Base-by-base conservation (phyloP, 2,329 filamentous ascomycete species). In the Trichoderma citrinoviride region DNA sequence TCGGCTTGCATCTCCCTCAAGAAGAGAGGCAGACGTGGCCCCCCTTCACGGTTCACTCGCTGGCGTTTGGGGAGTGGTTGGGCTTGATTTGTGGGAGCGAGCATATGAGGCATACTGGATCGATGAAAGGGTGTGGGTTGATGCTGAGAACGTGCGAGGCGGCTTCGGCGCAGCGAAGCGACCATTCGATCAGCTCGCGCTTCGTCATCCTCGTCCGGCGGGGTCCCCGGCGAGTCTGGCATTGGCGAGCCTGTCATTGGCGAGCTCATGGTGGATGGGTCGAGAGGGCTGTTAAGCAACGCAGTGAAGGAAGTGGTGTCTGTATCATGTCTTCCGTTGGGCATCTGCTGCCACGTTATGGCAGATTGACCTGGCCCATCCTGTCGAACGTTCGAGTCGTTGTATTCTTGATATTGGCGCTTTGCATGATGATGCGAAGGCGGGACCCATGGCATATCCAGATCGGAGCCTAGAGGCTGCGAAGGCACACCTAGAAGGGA, bases 231-330 rank as follows among this genome's bases (percentile, higher is more conserved):
- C n/a, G 10, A 14, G 3, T 27, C 85, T 84, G 57, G 70, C 73
- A 49, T 40, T 23, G 47, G 57, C 14, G 37, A 17, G 17, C 23
- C n/a, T 19, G 46, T 83, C 80, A 65, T 79, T 79, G 17, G 86
- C 63, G 89, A 76, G 70, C 90, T 85, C 17, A 87, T 83, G 2
- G 81, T 84, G 67, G 80, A 77, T 12, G 78, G 71, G 41, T 76
- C 73, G 5, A 71, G 71, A 29, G 77, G 72, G 60, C 68, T 77
- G n/a, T 78, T 67, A 66, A 82, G 57, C 46, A 61, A 23, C 17
- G 57, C 57, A 81, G 63, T 81, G 77, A 52, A 84, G 80, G 8
- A 80, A 56, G 81, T 69, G 5, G 77, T 67, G 66, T 69, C 73
- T 44, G 71, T 69, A 66, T 68, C 71, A 66, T 68, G 67, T 47